phyloP scores from a whole-genome alignment of 768 basidiomycete genomes.

The Naganishia vishniacii region DNA sequence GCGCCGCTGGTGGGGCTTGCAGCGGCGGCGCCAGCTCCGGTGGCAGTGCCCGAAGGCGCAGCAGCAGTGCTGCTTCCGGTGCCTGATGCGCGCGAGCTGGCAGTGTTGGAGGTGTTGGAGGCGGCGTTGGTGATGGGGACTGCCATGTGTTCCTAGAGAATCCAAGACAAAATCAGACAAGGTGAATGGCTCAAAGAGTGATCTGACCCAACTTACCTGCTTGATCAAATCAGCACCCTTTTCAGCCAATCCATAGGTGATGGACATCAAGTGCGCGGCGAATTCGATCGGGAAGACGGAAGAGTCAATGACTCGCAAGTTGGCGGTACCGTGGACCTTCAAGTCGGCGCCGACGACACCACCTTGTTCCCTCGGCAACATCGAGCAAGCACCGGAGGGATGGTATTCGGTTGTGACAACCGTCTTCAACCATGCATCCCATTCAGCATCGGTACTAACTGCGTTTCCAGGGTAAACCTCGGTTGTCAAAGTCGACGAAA shows the following conservation, averaged over 20 bases:
- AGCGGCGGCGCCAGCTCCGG: not conserved
- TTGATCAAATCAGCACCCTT: slow-evolving; percentile 29
- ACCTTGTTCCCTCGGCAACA: slow-evolving; percentile 56
- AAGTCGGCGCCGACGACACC: slow-evolving; percentile 60
- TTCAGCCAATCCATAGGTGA: slow-evolving; percentile 36
- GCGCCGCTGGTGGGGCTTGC: slow-evolving; percentile 9
- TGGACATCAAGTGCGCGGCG: slow-evolving; percentile 53
- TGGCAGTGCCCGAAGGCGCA: not conserved
- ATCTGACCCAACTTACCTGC: slow-evolving; percentile 16
- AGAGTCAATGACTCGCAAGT: slow-evolving; percentile 51
- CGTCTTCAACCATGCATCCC: slow-evolving; percentile 55
- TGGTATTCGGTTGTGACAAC: slow-evolving; percentile 54
- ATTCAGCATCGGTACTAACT: slow-evolving; percentile 57
- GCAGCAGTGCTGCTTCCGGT: not conserved
- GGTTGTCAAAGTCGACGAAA: slow-evolving; percentile 52
- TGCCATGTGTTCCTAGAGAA: slow-evolving; percentile 45
- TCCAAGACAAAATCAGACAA: not conserved
- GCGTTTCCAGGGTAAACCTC: slow-evolving; percentile 56
- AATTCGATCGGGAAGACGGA: slow-evolving; percentile 59
- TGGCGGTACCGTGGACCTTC: slow-evolving; percentile 58
- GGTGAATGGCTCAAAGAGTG: not conserved
- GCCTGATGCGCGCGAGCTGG: not conserved
- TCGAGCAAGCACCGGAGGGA: slow-evolving; percentile 58
- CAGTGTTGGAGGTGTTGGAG: not conserved
- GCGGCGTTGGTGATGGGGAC: slow-evolving; percentile 6